These are phyloP conservation scores for Candida golubevii DNA, from an alignment of 805 yeast genomes.

Conservation along the genomic window DNA sequence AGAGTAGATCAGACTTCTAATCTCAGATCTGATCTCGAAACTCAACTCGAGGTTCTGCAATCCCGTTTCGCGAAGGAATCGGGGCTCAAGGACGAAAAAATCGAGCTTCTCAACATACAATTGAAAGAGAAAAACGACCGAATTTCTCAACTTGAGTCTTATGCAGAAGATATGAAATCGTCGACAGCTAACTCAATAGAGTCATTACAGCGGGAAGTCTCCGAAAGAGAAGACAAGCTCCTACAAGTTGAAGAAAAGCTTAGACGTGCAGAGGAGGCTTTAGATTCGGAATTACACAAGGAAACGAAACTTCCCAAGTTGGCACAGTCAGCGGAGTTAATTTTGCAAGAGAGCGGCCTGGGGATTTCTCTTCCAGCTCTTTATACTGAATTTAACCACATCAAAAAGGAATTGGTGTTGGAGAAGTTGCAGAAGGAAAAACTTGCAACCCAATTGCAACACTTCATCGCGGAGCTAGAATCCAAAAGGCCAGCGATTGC, in stretches of 20 bases:
- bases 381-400: constrained; percentile 57
- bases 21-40: constrained; percentile 19
- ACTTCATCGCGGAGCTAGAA: constrained; percentile 72
- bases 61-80: constrained; percentile 31
- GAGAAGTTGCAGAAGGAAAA: constrained; percentile 70
- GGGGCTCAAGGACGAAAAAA: constrained; percentile 54
- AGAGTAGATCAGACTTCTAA: constrained; percentile 27
- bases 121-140: constrained; percentile 50
- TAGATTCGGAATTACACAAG: constrained; percentile 35
- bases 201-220: constrained; percentile 32
- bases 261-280: constrained; percentile 37
- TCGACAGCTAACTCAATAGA: constrained; percentile 35
- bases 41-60: constrained; percentile 45
- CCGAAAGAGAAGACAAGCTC: constrained; percentile 34
- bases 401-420: constrained; percentile 61
- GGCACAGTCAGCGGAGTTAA: constrained; percentile 53
- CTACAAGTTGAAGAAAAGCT: constrained; percentile 32
- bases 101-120: constrained; percentile 51
- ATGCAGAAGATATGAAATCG: constrained; percentile 38
- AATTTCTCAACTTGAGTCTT: constrained; percentile 48
- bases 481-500: constrained; percentile 70
- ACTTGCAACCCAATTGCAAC: constrained; percentile 66
- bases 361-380: constrained; percentile 65
- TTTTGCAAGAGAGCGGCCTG: constrained; percentile 38
- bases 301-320: constrained; percentile 41